A percentile compares a stretch with the other conserved stretches of the same genome.
phyloP scores from a whole-genome alignment of 139 green algal species.

The Chlorokybus atmophyticus region DNA sequence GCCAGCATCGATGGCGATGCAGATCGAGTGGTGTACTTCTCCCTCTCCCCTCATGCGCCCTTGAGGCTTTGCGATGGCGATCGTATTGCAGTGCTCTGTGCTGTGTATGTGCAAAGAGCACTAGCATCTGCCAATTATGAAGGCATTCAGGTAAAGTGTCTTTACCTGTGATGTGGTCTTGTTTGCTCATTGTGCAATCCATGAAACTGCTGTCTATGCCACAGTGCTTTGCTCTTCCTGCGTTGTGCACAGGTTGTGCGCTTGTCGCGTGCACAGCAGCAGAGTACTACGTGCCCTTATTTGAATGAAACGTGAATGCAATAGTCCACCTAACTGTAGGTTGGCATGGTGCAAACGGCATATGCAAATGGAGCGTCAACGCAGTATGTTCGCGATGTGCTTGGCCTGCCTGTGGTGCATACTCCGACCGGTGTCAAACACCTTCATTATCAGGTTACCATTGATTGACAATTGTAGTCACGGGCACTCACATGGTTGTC shows the following conservation, averaged over 20 bases:
- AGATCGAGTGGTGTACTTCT: slow-evolving; percentile 92
- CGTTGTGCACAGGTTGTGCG: too few relatives aligned
- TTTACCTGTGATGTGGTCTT: too few relatives aligned
- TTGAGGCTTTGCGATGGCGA: slow-evolving; percentile 84
- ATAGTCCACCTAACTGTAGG: too few relatives aligned
- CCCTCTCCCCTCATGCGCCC: slow-evolving; percentile 4
- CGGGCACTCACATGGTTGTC: too few relatives aligned
- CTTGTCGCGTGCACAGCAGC: too few relatives aligned
- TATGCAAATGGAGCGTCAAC: slow-evolving; percentile 91
- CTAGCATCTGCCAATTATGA: too few relatives aligned
- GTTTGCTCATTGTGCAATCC: too few relatives aligned
- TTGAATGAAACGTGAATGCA: too few relatives aligned
- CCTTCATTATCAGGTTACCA: slow-evolving; percentile 19
- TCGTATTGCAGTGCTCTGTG: slow-evolving; percentile 71
- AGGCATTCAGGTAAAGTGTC: too few relatives aligned
- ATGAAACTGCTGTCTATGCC: slow-evolving; percentile 6
- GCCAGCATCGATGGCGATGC: slow-evolving; percentile 83
- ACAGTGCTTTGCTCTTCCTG: too few relatives aligned
- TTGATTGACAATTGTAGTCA: too few relatives aligned
- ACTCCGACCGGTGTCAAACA: slow-evolving; percentile 87
- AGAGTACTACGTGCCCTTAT: too few relatives aligned
- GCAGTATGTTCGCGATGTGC: slow-evolving; percentile 41
- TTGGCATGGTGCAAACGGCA: slow-evolving; percentile 93
- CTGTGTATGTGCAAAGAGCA: slow-evolving; percentile 31
- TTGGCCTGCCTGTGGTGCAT: slow-evolving; percentile 31